Percentiles rank a stretch among this genome's conserved stretches.
Evolutionary conservation across 2,329 filamentous ascomycete species (phyloP).

Genomic region (Escovopsis weberi): DNA sequence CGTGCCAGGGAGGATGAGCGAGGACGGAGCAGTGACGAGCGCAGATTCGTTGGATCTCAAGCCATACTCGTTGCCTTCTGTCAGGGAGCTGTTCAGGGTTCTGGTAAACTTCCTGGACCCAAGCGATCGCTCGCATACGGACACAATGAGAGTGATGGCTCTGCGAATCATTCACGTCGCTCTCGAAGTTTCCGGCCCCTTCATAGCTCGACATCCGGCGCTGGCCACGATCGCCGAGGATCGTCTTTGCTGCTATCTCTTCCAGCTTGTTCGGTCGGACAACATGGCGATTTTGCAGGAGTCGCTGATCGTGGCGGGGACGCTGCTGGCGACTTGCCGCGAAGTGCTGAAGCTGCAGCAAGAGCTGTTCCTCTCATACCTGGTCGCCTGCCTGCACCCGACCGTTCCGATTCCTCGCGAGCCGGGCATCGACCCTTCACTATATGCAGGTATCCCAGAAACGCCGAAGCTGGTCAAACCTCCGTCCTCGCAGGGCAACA

Average conservation of each 20-base stretch:
- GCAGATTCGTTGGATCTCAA: conserved; percentile 47
- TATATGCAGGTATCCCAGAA: conserved; percentile 89
- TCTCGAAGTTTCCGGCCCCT: conserved; percentile 87
- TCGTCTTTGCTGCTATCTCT: conserved; percentile 82
- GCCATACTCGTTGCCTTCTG: conserved; percentile 87
- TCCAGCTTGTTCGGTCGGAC: conserved; percentile 90
- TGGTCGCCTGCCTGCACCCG: conserved; percentile 87
- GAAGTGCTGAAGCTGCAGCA: conserved; percentile 89
- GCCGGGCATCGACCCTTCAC: conserved; percentile 71
- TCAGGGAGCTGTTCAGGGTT: conserved; percentile 85
- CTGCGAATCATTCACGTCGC: conserved; percentile 94
- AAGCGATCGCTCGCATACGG: conserved; percentile 81
- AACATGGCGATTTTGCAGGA: conserved; percentile 92
- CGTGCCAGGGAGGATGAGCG: conserved; percentile 10
- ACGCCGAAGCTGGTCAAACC: conserved; percentile 77
- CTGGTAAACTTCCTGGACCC: conserved; percentile 88
- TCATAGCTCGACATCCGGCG: conserved; percentile 82
- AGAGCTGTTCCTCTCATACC: conserved; percentile 85
- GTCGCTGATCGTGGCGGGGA: conserved; percentile 81
- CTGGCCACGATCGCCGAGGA: conserved; percentile 82
- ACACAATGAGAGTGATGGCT: conserved; percentile 95
- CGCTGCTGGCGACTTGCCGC: conserved; percentile 78
- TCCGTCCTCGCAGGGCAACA: conserved; percentile 54
- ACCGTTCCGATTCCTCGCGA: conserved; percentile 89
- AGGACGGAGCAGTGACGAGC: conserved; percentile 25